A percentile compares a stretch with the other conserved stretches of the same genome.
phyloP scores from a whole-genome alignment of 2,329 filamentous ascomycete species.

The Curvularia sp. region DNA sequence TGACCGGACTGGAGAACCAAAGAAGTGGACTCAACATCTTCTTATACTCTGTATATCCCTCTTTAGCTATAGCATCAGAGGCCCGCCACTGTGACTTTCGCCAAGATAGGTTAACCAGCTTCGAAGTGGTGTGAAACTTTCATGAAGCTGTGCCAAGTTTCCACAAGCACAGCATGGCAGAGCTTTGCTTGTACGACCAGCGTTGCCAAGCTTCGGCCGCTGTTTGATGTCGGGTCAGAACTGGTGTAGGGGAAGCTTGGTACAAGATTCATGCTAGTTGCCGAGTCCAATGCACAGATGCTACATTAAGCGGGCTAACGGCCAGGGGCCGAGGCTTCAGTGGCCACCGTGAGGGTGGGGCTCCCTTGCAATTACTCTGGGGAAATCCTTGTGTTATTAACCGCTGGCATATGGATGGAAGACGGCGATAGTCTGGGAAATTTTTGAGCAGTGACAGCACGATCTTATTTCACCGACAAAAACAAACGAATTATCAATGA shows the following conservation, averaged over 20 bases:
- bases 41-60: constrained; percentile 37
- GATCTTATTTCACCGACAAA: not conserved
- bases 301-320: constrained; percentile 24
- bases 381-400: not conserved
- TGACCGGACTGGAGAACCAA: constrained; percentile 48
- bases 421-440: not conserved
- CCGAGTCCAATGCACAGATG: constrained; percentile 18
- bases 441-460: not conserved
- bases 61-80: constrained; percentile 15
- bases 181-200: constrained; percentile 17
- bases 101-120: constrained; percentile 46
- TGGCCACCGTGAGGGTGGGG: constrained; percentile 7
- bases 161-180: constrained; percentile 38
- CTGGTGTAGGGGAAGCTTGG: constrained; percentile 42
- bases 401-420: not conserved
- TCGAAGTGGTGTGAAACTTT: constrained; percentile 50
- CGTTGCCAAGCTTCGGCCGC: constrained; percentile 38
- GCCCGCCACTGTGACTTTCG: constrained; percentile 25
- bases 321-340: constrained; percentile 16
- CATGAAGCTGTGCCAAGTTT: constrained; percentile 49
- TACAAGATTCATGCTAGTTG: constrained; percentile 25
- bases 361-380: not conserved
- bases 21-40: constrained; percentile 33
- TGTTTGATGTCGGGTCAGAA: constrained; percentile 46
- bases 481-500: not conserved